phyloP scores from a whole-genome alignment of 169 alveolate genomes.

The Eimeria acervulina region DNA sequence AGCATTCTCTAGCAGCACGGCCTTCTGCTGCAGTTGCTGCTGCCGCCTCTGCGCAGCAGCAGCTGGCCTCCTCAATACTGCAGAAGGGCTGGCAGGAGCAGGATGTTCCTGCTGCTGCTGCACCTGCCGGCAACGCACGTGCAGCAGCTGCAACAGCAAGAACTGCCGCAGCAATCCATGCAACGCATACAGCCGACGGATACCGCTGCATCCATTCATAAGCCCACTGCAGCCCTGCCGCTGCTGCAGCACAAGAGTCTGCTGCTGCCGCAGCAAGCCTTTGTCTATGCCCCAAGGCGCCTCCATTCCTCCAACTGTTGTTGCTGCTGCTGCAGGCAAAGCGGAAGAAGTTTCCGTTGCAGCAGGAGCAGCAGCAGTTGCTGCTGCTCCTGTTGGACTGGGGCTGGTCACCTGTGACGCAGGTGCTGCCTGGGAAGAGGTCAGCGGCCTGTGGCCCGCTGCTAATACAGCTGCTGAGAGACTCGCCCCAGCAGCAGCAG shows the following conservation, averaged over 20 bases:
- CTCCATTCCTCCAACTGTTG: background rate
- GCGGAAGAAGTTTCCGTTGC: background rate
- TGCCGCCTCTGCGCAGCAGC: constrained; percentile 13
- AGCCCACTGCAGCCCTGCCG: constrained; percentile 14
- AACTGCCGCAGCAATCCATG: constrained; percentile 70
- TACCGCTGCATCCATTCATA: background rate
- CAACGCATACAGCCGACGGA: constrained; percentile 49
- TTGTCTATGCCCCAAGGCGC: constrained; percentile 52
- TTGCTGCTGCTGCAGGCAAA: constrained; percentile 34
- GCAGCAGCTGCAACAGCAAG: constrained; percentile 48
- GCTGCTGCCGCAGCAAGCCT: constrained; percentile 41
- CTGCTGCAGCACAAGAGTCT: constrained; percentile 23
- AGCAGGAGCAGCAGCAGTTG: constrained; percentile 36
- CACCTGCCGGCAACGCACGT: constrained; percentile 46
- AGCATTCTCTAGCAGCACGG: constrained; percentile 3
- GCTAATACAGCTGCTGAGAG: constrained; percentile 62
- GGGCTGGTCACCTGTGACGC: constrained; percentile 1
- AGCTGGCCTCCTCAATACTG: constrained; percentile 20
- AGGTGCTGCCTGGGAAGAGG: constrained; percentile 8
- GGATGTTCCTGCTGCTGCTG: constrained; percentile 66
- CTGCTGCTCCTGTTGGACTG: constrained; percentile 42
- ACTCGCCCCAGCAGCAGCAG: constrained; percentile 71
- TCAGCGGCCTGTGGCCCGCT: constrained; percentile 41
- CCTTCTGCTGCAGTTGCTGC: constrained; percentile 59
- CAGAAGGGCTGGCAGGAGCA: background rate